These are phyloP conservation scores for Lactifluus subvellereus DNA, from an alignment of 768 basidiomycete species.

Conservation along the genomic window DNA sequence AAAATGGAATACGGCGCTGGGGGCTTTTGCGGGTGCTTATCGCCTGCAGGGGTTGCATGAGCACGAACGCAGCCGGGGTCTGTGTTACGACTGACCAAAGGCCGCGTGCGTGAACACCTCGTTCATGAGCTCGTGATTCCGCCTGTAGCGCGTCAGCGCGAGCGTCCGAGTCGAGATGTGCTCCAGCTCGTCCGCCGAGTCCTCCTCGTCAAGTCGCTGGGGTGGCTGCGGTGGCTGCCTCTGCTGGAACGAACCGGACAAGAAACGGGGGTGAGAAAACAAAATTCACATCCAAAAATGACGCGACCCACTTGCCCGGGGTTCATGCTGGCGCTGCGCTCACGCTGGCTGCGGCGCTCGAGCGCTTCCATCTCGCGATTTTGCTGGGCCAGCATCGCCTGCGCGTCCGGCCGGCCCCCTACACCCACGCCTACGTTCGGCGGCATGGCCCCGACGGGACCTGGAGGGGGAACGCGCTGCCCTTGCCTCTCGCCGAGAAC, in stretches of 20 bases:
- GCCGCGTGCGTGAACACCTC: constrained; percentile 73
- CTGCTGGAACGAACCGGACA: neutral
- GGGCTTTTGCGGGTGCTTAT: constrained; percentile 38
- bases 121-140: constrained; percentile 83
- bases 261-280: no score
- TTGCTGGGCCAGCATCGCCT: constrained; percentile 69
- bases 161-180: constrained; percentile 67
- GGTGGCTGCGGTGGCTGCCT: constrained; percentile 18
- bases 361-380: constrained; percentile 66
- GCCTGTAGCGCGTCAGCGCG: constrained; percentile 63
- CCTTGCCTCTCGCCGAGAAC: constrained; percentile 70
- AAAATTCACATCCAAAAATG: no score
- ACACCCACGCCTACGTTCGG: constrained; percentile 16
- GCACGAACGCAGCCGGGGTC: neutral
- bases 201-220: constrained; percentile 24
- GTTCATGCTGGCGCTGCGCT: constrained; percentile 35
- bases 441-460: constrained; percentile 7
- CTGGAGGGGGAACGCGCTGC: constrained; percentile 44
- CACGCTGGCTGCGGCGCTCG: constrained; percentile 43
- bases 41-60: constrained; percentile 31
- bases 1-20: constrained; percentile 56
- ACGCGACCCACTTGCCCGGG: constrained; percentile 11
- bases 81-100: constrained; percentile 38
- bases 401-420: constrained; percentile 32
- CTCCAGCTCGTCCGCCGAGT: constrained; percentile 51